A percentile compares a stretch with the other conserved stretches of the same genome.
phyloP scores from a whole-genome alignment of 1,284 basidiomycete genomes.

The Boletus sp. region DNA sequence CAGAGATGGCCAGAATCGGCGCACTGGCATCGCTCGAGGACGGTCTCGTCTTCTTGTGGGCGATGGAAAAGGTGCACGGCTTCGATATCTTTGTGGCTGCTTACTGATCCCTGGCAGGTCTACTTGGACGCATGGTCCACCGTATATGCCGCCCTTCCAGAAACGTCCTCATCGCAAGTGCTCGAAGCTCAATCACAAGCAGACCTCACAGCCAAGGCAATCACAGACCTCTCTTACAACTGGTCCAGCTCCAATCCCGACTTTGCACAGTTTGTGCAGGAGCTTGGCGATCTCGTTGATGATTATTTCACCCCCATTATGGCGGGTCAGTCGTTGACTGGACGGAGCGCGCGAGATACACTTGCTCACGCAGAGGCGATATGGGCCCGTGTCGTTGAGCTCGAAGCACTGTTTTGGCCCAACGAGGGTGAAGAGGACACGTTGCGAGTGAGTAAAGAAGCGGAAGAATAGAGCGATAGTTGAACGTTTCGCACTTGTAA shows the following conservation, averaged over 20 bases:
- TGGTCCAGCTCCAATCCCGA: constrained; percentile 56
- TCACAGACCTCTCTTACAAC: constrained; percentile 53
- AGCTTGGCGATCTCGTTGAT: constrained; percentile 52
- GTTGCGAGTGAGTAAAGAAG: constrained; percentile 1
- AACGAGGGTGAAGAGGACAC: constrained; percentile 24
- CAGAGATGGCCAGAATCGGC: constrained; percentile 59
- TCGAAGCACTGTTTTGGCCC: constrained; percentile 64
- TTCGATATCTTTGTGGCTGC: not conserved
- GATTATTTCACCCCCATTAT: constrained; percentile 26
- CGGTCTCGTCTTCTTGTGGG: constrained; percentile 69
- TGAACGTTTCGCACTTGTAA: not conserved
- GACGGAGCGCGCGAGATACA: constrained; percentile 7
- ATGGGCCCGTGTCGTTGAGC: constrained; percentile 54
- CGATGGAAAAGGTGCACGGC: constrained; percentile 57
- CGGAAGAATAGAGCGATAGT: not conserved
- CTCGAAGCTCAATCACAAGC: constrained; percentile 4
- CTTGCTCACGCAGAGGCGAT: constrained; percentile 45
- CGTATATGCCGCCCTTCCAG: constrained; percentile 37
- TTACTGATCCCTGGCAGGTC: constrained; percentile 28
- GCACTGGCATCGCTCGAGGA: constrained; percentile 51
- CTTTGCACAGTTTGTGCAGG: constrained; percentile 58
- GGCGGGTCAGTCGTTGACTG: constrained; percentile 7
- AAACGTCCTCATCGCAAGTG: not conserved
- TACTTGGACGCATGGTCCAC: constrained; percentile 67
- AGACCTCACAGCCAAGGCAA: constrained; percentile 34